Base-by-base conservation (phyloP, 106 monocot species). In the Dendrobium chrysotoxum region DNA sequence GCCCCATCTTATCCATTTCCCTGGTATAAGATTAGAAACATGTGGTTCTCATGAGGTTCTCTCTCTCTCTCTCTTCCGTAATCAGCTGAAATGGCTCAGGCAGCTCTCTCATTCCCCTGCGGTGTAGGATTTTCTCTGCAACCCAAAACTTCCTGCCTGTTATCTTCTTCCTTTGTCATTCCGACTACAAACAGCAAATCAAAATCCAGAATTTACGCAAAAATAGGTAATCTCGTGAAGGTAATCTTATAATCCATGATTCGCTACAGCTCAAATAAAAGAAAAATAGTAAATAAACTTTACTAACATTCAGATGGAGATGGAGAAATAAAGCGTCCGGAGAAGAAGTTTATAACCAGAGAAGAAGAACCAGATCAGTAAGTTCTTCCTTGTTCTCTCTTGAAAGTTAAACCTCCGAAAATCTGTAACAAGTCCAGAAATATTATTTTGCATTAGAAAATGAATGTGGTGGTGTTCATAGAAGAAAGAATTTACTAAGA, bases 311-410 rank as follows among this genome's bases (percentile, higher is more conserved):
- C 41, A 91, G 92, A 88, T 79, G 93, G 88, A 77, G 89, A 88
- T 72, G 87, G 89, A 31, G 88, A 83, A 28, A 38, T 72, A 20
- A 91, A 92, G 85, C 83, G 78, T n/a, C 79, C 78, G 0, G 85
- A 92, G 86, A 98, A 92, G 89, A 98, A 95, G 86, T 98, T 98
- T 87, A 94, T 98, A 77, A 98, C 97, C 84, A 92, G 78, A 83
- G 97, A 95, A 80, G 80, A 98, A 80, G 97, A 98, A 82, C 97
- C 93, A 54, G 92, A 95, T 16, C 91, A 95, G 95, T 89, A 74
- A 84, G 82, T 40, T 42, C 47, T 31, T 28, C 46, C 67, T 3
- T 30, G 18, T 39, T 21, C 18, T 31, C 40, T n/a, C 31, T 50
- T 13, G 3, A 50, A 50, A 50, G 15, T 16, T 50, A 15, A 50